A percentile compares a stretch with the other conserved stretches of the same genome.
Evolutionary conservation across 2,329 filamentous ascomycete species (phyloP).

Genomic region (Hymenoscyphus fraxineus): DNA sequence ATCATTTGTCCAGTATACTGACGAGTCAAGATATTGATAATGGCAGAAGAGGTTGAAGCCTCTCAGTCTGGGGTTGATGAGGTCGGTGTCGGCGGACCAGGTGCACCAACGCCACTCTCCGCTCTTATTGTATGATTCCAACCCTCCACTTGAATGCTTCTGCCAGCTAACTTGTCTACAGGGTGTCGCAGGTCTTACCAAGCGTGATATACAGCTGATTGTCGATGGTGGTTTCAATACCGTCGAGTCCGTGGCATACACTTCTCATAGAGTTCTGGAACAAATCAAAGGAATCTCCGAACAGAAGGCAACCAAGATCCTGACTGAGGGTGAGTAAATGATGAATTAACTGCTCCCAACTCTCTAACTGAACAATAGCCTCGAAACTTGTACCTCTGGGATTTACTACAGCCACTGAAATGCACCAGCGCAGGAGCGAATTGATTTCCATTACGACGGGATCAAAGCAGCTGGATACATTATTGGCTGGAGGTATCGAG

Average conservation of each 20-base stretch:
- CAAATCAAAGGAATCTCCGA: constrained; percentile 98
- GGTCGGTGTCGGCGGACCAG: constrained; percentile 70
- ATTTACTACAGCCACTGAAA: constrained; percentile 97
- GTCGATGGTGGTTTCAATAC: constrained; percentile 92
- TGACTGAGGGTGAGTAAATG: constrained; percentile 69
- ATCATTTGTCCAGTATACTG: background rate
- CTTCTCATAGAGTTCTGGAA: constrained; percentile 75
- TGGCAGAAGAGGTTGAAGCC: constrained; percentile 45
- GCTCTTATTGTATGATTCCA: constrained; percentile 70
- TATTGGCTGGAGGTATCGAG: constrained; percentile 90
- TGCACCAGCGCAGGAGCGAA: constrained; percentile 95
- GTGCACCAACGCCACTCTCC: constrained; percentile 84
- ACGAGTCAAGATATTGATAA: constrained; percentile 15
- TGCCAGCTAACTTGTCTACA: constrained; percentile 37
- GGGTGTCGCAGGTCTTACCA: constrained; percentile 87
- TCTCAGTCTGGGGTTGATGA: constrained; percentile 75
- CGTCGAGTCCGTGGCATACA: constrained; percentile 94
- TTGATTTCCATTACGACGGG: constrained; percentile 97
- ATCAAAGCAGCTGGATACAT: constrained; percentile 93
- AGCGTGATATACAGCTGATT: constrained; percentile 89
- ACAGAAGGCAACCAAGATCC: constrained; percentile 87
- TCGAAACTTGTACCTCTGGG: constrained; percentile 98
- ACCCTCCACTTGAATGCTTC: background rate
- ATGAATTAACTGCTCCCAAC: background rate
- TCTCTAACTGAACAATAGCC: constrained; percentile 47